Conservation (phyloP, 75 land plant genomes). For the Sequoia sempervirens region DNA sequence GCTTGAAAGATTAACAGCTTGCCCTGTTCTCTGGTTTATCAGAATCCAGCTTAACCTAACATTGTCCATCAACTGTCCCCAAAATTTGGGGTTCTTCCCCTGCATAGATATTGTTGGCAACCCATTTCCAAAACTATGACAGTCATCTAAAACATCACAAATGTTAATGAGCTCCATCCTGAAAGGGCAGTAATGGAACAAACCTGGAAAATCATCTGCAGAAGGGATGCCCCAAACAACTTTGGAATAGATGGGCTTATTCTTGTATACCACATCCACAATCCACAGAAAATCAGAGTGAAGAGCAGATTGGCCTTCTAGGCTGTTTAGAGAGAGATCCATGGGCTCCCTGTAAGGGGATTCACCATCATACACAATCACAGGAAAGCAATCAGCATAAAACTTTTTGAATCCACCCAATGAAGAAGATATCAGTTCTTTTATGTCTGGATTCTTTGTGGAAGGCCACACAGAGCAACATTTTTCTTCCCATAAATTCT, state of each 20-base stretch:
- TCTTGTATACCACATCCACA: slow-evolving; percentile 30
- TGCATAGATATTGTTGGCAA: slow-evolving; percentile 3
- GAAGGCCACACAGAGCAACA: slow-evolving; percentile 75
- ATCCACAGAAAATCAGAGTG: slow-evolving; percentile 27
- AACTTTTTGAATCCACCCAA: slow-evolving; percentile 67
- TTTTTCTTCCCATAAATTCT: slow-evolving; percentile 61
- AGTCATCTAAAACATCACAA: not conserved
- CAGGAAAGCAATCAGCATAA: slow-evolving; percentile 25
- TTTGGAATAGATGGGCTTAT: slow-evolving; percentile 18
- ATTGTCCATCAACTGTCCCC: slow-evolving; percentile 25
- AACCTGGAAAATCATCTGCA: slow-evolving; percentile 12
- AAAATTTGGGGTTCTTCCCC: slow-evolving; percentile 23
- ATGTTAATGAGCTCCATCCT: slow-evolving; percentile 19
- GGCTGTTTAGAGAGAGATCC: not conserved
- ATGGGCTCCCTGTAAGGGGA: not conserved
- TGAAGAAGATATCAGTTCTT: slow-evolving; percentile 31
- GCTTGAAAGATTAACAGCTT: slow-evolving; percentile 22
- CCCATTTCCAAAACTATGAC: not conserved
- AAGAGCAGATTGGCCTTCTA: not conserved
- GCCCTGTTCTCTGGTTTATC: slow-evolving; percentile 20
- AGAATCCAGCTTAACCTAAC: slow-evolving; percentile 38
- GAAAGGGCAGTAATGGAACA: slow-evolving; percentile 40
- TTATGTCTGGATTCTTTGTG: slow-evolving; percentile 45
- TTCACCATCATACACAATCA: not conserved
- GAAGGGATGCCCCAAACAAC: slow-evolving; percentile 23